Base-by-base conservation (phyloP, 2,329 filamentous ascomycete species). In the Periconia sp. region DNA sequence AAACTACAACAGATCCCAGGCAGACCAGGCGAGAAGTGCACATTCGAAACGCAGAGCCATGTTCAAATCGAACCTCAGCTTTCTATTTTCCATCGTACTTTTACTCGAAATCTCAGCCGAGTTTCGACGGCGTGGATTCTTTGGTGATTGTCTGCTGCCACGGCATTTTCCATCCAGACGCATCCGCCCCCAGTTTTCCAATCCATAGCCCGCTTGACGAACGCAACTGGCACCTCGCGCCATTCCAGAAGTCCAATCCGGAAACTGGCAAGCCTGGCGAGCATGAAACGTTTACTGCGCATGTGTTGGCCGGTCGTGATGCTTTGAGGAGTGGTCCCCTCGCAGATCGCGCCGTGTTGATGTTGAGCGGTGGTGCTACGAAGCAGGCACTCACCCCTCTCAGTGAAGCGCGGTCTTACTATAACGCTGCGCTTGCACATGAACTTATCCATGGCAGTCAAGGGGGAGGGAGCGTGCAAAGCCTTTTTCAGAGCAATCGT, bases 141-240 rank as follows among this genome's bases (percentile, higher is more conserved):
- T 81, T 95, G 11, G 84, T 95, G 48, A 76, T 95, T 45, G 88
- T 95, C 47, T 94, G 91, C 77, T 92, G 91, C 70, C 91, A 96
- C 74, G 89, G 85, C 27, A 90, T 93, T 53, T 95, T 89, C 80
- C 58, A 68, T 15, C 69, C 71, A 11, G 64, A 69, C 53, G 61
- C 61, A 9, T 58, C 61, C 3, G 55, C 55, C 19, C 44, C 64
- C 3, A 56, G 62, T 47, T 68, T 74, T 33, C 61, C 66, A 2
- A 56, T 69, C 7, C 50, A 65, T 33, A 66, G 63, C 40, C 69
- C 71, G 41, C 60, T 68, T 41, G 51, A 67, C n/a, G 75, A 78
- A 41, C 46, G 54, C n/a, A 70, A 75, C 47, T 85, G 83, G 83
- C 79, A 91, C 30, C 86, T 96, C 15, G 87, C 90, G 49, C 77